Evolutionary conservation across 306 rosid species (phyloP).

Genomic region (Acacia confusa): DNA sequence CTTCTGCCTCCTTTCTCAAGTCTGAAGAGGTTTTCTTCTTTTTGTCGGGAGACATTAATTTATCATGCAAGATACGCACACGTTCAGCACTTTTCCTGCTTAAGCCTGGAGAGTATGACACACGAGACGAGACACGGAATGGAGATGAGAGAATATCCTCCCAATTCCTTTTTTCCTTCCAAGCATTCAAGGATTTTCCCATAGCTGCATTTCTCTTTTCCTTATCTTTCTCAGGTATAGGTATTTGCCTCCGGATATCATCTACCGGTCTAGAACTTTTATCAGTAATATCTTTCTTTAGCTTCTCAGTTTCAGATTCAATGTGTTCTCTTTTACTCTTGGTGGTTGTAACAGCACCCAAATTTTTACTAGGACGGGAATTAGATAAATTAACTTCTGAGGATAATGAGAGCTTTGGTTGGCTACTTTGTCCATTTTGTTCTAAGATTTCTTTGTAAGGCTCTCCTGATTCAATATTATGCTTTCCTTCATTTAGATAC

Average conservation of each 20-base stretch:
- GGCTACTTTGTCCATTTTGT: slow-evolving; percentile 47
- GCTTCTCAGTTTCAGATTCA: slow-evolving; percentile 62
- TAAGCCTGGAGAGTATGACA: slow-evolving; percentile 79
- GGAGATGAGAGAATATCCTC: slow-evolving; percentile 93
- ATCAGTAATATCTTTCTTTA: slow-evolving; percentile 62
- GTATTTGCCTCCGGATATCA: slow-evolving; percentile 52
- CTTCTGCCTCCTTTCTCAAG: slow-evolving; percentile 89
- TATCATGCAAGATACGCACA: slow-evolving; percentile 85
- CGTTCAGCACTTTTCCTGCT: slow-evolving; percentile 92
- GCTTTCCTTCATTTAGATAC: slow-evolving; percentile 40
- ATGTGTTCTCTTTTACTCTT: slow-evolving; percentile 63
- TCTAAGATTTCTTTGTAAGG: slow-evolving; percentile 40
- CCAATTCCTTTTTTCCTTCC: slow-evolving; percentile 99
- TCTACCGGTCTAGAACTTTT: slow-evolving; percentile 54
- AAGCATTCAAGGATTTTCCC: slow-evolving; percentile 91
- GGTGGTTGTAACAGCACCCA: slow-evolving; percentile 49
- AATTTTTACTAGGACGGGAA: slow-evolving; percentile 51
- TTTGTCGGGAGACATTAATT: slow-evolving; percentile 95
- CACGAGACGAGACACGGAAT: slow-evolving; percentile 76
- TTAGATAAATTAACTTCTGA: slow-evolving; percentile 49
- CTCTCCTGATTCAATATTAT: slow-evolving; percentile 40
- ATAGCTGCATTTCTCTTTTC: slow-evolving; percentile 68
- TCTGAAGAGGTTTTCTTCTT: slow-evolving; percentile 86
- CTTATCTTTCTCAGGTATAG: slow-evolving; percentile 68
- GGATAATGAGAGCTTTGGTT: slow-evolving; percentile 43